A percentile compares a stretch with the other conserved stretches of the same genome.
These are phyloP conservation scores for Diaporthe destruens DNA, from an alignment of 2,329 filamentous ascomycete genomes.

Conservation along the genomic window DNA sequence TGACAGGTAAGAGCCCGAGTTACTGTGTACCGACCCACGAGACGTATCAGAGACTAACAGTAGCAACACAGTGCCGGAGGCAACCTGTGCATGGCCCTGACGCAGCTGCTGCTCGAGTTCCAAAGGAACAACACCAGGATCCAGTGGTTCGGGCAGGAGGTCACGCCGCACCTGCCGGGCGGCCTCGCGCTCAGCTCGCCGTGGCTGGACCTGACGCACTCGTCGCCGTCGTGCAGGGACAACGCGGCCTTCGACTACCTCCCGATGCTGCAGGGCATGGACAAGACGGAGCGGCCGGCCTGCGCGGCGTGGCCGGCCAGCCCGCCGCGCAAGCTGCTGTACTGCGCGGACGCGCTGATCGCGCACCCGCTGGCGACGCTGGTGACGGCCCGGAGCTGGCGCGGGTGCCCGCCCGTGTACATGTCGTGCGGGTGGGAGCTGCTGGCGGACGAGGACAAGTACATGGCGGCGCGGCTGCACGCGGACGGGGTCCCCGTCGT, in stretches of 20 bases:
- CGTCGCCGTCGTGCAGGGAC: constrained; percentile 65
- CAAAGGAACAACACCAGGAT: constrained; percentile 61
- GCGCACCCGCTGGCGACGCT: constrained; percentile 78
- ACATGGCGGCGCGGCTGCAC: constrained; percentile 68
- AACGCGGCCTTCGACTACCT: constrained; percentile 75
- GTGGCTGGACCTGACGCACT: constrained; percentile 79
- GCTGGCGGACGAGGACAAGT: constrained; percentile 75
- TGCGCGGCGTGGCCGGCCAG: constrained; percentile 70
- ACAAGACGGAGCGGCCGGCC: constrained; percentile 51
- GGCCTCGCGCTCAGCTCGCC: constrained; percentile 73
- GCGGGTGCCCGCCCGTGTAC: constrained; percentile 73
- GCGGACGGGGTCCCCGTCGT: constrained; percentile 70
- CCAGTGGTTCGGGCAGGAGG: constrained; percentile 69
- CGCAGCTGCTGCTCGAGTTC: constrained; percentile 77
- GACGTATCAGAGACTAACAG: background rate
- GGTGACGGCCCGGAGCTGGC: constrained; percentile 71
- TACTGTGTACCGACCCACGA: too few species aligned
- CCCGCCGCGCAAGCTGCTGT: constrained; percentile 67
- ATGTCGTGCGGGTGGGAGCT: constrained; percentile 79
- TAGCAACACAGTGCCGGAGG: constrained; percentile 72
- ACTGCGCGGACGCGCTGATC: constrained; percentile 65
- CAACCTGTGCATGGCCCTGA: constrained; percentile 74
- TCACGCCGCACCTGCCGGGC: constrained; percentile 74
- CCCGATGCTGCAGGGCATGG: constrained; percentile 54
- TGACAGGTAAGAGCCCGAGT: constrained; percentile 66